A percentile compares a stretch with the other conserved stretches of the same genome.
Conservation (phyloP, 2,329 filamentous ascomycete genomes). For the Geosmithia morbida region DNA sequence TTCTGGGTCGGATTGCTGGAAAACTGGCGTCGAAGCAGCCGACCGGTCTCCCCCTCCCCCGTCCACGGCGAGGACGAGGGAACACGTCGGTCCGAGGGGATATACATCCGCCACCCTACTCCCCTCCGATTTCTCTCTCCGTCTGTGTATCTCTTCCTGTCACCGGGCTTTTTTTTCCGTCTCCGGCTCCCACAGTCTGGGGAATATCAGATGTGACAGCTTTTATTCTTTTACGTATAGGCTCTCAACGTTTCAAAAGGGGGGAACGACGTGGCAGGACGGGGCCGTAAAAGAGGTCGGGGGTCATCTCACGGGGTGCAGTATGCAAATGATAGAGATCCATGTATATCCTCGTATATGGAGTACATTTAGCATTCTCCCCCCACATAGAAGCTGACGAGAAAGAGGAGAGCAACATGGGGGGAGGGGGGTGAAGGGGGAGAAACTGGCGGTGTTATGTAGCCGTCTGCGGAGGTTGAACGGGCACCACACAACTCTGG, state of each 20-base stretch:
- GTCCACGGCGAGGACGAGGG: neutral
- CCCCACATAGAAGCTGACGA: neutral
- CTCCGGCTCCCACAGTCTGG: neutral
- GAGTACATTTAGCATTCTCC: neutral
- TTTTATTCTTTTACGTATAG: neutral
- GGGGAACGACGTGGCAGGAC: neutral
- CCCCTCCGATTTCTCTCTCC: neutral
- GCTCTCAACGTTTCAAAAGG: neutral
- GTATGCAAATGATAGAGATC: neutral
- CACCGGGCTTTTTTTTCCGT: too few relatives aligned
- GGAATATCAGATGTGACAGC: neutral
- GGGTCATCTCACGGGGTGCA: neutral
- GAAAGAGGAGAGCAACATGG: neutral
- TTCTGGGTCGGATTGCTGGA: constrained; percentile 11
- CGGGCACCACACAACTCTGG: neutral
- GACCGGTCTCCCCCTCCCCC: neutral
- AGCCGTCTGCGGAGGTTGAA: neutral
- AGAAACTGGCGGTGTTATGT: neutral
- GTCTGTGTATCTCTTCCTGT: neutral
- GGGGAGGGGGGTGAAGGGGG: neutral
- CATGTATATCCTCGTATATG: neutral
- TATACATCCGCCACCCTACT: constrained; percentile 13
- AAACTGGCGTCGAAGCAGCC: constrained; percentile 5
- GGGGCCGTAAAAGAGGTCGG: neutral
- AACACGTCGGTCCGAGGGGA: constrained; percentile 7